Base-by-base conservation (phyloP, 1,284 basidiomycete species). In the Schizophyllum commune region DNA sequence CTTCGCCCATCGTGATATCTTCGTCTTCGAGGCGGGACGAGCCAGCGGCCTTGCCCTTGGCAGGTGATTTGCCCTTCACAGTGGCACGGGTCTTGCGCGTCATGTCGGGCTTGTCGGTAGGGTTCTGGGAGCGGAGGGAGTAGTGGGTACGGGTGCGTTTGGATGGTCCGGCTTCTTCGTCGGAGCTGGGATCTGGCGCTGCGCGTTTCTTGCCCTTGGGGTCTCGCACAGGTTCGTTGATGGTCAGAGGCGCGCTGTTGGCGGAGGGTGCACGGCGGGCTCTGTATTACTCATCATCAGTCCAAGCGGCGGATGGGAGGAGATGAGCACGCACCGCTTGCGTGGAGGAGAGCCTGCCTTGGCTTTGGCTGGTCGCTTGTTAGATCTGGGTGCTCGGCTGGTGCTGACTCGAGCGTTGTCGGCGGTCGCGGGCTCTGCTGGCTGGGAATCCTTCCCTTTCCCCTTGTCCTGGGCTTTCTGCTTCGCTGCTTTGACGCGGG, bases 151-250 rank as follows among this genome's bases (percentile, higher is more conserved):
- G 81, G 58, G 77, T 76, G 66, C 85, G 83, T 74, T 91, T 91
- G 58, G 83, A 77, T 61, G 81, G 74, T 61, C 74, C 75, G 65
- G 72, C 69, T 72, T 89, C 86, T 74, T 89, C 86, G 70, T 85
- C 83, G 58, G 83, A 83, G 64, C 74, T 73, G 53, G 77, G 74
- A 74, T 91, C 89, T 57, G 88, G 86, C 22, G 78, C 81, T 55
- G 90, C 90, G 68, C 90, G 89, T 76, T 92, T 92, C 84, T 92
- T 92, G 65, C 90, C 90, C 75, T 92, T 92, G 65, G 75, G 72
- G 74, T 91, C 89, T 69, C 81, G 81, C 1, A 75, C 65, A 52
- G 86, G 82, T 78, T 91, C 90, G 84, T 85, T 86, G 75, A 91
- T 91, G 62, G 82, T 85, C 58, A 90, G 76, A 61, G 83, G 71